Conservation (phyloP, 2,329 filamentous ascomycete genomes). For the Scedosporium apiospermum region DNA sequence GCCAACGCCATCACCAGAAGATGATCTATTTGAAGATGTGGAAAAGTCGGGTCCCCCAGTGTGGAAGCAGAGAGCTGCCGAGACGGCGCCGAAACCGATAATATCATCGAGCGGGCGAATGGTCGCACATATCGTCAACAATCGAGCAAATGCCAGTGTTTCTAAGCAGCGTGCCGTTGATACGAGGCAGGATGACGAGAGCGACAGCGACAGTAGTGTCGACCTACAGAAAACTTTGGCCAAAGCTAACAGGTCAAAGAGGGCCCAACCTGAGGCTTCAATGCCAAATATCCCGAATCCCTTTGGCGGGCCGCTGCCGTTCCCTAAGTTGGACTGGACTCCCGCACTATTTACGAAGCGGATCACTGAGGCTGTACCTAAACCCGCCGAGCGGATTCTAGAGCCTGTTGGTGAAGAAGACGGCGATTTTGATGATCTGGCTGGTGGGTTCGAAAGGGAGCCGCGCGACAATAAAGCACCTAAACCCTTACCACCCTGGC, state of each 20-base stretch:
- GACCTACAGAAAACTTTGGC: slow-evolving; percentile 70
- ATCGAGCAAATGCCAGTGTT: slow-evolving; percentile 55
- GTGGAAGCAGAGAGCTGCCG: slow-evolving; percentile 47
- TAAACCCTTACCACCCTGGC: slow-evolving; percentile 67
- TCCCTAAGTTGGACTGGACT: slow-evolving; percentile 72
- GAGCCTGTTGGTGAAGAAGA: slow-evolving; percentile 14
- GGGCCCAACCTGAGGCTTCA: background rate
- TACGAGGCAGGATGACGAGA: slow-evolving; percentile 50
- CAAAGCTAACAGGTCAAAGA: slow-evolving; percentile 27
- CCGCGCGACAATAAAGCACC: slow-evolving; percentile 30
- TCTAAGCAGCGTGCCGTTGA: slow-evolving; percentile 24
- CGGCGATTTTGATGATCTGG: slow-evolving; percentile 31
- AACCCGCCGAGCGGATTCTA: background rate
- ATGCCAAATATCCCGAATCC: slow-evolving; percentile 29
- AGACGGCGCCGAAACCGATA: slow-evolving; percentile 40
- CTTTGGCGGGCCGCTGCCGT: slow-evolving; percentile 76
- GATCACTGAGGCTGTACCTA: slow-evolving; percentile 8
- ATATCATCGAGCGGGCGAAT: slow-evolving; percentile 43
- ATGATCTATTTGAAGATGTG: slow-evolving; percentile 41
- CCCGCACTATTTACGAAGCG: slow-evolving; percentile 47
- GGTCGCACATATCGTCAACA: slow-evolving; percentile 67
- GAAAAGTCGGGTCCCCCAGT: slow-evolving; percentile 29
- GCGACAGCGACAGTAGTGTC: slow-evolving; percentile 65
- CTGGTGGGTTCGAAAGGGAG: slow-evolving; percentile 58
- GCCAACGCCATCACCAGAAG: slow-evolving; percentile 15